phyloP scores from a whole-genome alignment of 345 rosid genomes.

The Corchorus olitorius region DNA sequence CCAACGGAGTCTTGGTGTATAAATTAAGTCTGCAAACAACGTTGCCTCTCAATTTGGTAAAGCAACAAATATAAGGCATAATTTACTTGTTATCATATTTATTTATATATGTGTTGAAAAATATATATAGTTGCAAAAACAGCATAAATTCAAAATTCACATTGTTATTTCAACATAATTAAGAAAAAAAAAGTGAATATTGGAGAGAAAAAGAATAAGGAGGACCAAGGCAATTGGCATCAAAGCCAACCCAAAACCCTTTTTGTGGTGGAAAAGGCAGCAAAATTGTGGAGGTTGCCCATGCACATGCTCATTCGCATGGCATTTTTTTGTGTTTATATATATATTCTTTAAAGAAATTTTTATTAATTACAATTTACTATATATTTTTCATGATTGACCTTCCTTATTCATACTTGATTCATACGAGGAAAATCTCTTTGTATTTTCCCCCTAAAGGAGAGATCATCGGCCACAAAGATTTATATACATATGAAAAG shows the following conservation, averaged over 20 bases:
- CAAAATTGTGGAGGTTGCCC: neutral
- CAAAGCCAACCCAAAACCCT: neutral
- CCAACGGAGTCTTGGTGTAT: neutral
- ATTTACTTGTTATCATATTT: conserved; percentile 12
- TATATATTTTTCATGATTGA: conserved; percentile 9
- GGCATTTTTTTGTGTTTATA: neutral
- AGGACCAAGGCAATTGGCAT: conserved; percentile 11
- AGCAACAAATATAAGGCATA: conserved; percentile 17
- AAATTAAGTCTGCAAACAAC: neutral
- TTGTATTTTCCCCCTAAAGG: neutral
- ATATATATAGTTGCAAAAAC: neutral
- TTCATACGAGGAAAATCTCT: conserved; percentile 23
- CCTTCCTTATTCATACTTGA: conserved; percentile 8
- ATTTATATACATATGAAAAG: neutral
- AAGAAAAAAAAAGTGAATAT: neutral
- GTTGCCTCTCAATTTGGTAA: conserved; percentile 12
- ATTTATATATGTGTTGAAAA: neutral
- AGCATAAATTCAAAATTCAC: neutral
- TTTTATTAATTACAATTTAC: too few species aligned
- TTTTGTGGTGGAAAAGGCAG: conserved; percentile 14
- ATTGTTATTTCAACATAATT: conserved; percentile 16
- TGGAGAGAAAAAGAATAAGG: neutral
- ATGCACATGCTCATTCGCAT: conserved; percentile 13
- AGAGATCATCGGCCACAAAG: neutral
- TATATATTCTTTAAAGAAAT: too few species aligned